A percentile compares a stretch with the other conserved stretches of the same genome.
Evolutionary conservation across 768 basidiomycete genomes (phyloP).

Genomic region (Collybia sp.): DNA sequence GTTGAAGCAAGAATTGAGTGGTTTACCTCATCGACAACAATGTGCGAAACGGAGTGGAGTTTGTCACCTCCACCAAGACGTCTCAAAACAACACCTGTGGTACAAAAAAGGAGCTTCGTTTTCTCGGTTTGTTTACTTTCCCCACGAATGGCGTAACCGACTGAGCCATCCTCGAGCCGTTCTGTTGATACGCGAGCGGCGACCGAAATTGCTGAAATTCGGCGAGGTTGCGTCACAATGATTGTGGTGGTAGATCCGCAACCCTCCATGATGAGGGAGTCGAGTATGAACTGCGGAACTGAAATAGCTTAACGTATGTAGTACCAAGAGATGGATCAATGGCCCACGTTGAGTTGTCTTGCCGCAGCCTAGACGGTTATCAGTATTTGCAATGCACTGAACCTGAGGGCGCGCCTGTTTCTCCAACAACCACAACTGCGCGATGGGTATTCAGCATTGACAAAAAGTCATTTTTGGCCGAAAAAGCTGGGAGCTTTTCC

Average conservation of each 20-base stretch:
- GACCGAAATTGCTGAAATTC: constrained; percentile 86
- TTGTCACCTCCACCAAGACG: constrained; percentile 72
- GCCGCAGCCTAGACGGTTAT: constrained; percentile 56
- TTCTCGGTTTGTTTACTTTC: constrained; percentile 63
- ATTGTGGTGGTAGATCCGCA: constrained; percentile 68
- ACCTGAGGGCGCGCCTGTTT: constrained; percentile 55
- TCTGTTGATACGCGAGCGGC: constrained; percentile 85
- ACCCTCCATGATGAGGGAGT: constrained; percentile 63
- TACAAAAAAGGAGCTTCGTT: constrained; percentile 85
- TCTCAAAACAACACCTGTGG: constrained; percentile 88
- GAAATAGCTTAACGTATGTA: too few relatives aligned
- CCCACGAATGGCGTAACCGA: constrained; percentile 88
- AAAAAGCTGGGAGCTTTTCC: constrained; percentile 72
- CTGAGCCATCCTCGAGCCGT: constrained; percentile 67
- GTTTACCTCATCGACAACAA: constrained; percentile 85
- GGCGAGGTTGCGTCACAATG: constrained; percentile 84
- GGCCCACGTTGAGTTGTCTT: constrained; percentile 80
- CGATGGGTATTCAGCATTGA: constrained; percentile 48
- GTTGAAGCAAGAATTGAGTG: neutral
- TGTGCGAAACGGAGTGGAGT: constrained; percentile 69
- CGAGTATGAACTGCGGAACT: constrained; percentile 90
- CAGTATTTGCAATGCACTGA: neutral
- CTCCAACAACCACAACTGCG: constrained; percentile 84
- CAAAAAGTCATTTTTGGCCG: constrained; percentile 60
- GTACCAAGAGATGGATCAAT: neutral